Evolutionary conservation across 2,329 filamentous ascomycete genomes (phyloP), one percentile per base, ranked within the genome.

Genomic region (Talaromyces pinophilus): DNA sequence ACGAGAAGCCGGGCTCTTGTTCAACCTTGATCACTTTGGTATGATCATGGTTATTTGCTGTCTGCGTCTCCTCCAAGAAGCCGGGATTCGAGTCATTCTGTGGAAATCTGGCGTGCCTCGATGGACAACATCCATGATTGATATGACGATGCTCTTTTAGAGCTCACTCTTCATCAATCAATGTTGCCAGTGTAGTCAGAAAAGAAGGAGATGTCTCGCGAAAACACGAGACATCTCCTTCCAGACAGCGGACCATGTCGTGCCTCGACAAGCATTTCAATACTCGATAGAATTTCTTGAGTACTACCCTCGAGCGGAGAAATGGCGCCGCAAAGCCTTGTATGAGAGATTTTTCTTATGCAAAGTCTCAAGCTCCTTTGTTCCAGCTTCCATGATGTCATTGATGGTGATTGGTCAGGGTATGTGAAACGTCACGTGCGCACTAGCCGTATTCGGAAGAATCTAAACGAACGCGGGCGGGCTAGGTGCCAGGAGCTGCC

Each of bases 401-500:
- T 57, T 7, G 33, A 15, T 4, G 30, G 38, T 38, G 33, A 57
- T 40, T 57, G 33, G 54, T 15, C 30, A 25, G n/a, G 19, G 5
- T 7, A 38, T 8, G 19, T 22, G 2, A 57, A 22, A 15, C n/a
- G 5, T 67, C 65, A 67, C 65, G 48, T 62, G 62, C 7, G 6
- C 0, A 0, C 65, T 67, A 67, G 62, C 65, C 65, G 5, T 35
- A 48, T 67, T 67, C 65, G 65, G 65, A 44, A 67, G 46, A 64
- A 46, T 62, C 65, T 48, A 67, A 67, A 67, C 65, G 62, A 64
- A 67, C 65, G 60, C 42, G 52, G 54, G 57, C 55, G 50, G 62
- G 10, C 33, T 35, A 35, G 33, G 10, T 35, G 2, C 10, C 33
- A 48, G 30, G 19, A 30, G 35, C 33, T 59, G 22, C 57, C 54